Evolutionary conservation across 1,284 basidiomycete genomes (phyloP), one percentile per base, ranked within the genome.

Genomic region (Boletus hoseneyae): DNA sequence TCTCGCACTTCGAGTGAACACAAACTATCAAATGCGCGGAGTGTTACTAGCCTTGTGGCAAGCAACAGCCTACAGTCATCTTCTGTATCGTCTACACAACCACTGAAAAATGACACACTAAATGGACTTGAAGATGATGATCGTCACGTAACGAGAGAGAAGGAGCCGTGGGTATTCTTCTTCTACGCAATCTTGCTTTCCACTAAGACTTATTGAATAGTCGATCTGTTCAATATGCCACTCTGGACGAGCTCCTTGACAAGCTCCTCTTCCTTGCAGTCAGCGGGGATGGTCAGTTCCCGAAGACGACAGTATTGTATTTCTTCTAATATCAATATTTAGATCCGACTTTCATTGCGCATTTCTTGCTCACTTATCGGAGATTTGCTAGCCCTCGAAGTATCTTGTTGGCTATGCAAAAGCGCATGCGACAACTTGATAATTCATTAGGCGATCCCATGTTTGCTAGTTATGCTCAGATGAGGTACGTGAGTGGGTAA

Each of bases 381-480:
- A 75, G 86, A 53, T 91, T 91, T 63, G 77, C 86, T 39, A 86
- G 77, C 41, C 88, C 88, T 12, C 78, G 88, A 36, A 83, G 75
- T 50, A 70, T 91, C 13, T 71, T 91, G n/a, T 73, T 90, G 42
- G 84, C 87, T 5, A 89, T 91, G 85, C 87, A 90, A 66, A 87
- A 88, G 61, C 82, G 87, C 40, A 84, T 90, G 78, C 79, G 85
- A 30, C 79, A 85, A 54, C 72, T 91, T 12, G 86, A 87, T 60
- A 77, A 78, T 52, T 77, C 83, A 23, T 76, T 76, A n/a, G 79
- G 80, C 6, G 88, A 90, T 69, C 83, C 85, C 0, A 85, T 90
- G 80, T 87, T 90, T 66, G 83, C 87, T 10, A 85, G 83, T 60
- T 90, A 83, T 68, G 87, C 87, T 11, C 87, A 90, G 63, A 89